Conservation (phyloP, 768 basidiomycete genomes). For the Symmetrospora coprosmae region DNA sequence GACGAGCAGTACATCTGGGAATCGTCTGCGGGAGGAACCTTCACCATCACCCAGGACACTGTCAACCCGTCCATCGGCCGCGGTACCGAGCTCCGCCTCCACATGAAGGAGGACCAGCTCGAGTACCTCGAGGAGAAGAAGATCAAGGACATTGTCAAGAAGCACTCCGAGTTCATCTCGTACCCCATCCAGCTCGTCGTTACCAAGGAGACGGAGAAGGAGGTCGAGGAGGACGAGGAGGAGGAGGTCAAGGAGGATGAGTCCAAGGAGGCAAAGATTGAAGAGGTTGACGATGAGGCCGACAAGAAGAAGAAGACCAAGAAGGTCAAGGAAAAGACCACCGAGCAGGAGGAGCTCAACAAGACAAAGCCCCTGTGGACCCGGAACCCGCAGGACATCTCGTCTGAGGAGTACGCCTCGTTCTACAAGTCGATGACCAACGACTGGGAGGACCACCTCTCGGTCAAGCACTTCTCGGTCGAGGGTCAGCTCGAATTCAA, state of each 20-base stretch:
- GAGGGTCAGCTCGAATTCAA: slow-evolving; percentile 99
- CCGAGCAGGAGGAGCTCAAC: slow-evolving; percentile 94
- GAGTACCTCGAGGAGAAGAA: slow-evolving; percentile 99
- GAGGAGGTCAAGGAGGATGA: slow-evolving; percentile 65
- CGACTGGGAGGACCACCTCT: slow-evolving; percentile 99
- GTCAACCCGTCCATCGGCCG: slow-evolving; percentile 80
- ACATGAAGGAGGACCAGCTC: slow-evolving; percentile 94
- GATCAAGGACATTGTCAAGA: slow-evolving; percentile 99
- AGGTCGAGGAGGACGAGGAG: slow-evolving; percentile 46
- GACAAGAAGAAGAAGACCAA: slow-evolving; percentile 84
- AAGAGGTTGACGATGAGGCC: slow-evolving; percentile 68
- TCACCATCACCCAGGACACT: slow-evolving; percentile 91
- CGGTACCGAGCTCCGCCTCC: slow-evolving; percentile 81
- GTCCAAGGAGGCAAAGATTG: slow-evolving; percentile 56
- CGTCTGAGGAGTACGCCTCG: slow-evolving; percentile 73
- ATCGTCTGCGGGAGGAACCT: slow-evolving; percentile 98
- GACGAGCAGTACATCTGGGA: slow-evolving; percentile 99
- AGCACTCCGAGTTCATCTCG: slow-evolving; percentile 99
- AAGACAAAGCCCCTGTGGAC: slow-evolving; percentile 99
- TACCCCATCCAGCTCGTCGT: slow-evolving; percentile 98
- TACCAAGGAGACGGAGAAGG: slow-evolving; percentile 99
- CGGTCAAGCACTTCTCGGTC: slow-evolving; percentile 99
- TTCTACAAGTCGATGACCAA: slow-evolving; percentile 99
- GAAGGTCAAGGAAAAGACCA: slow-evolving; percentile 77
- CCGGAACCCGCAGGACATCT: slow-evolving; percentile 89